phyloP scores from a whole-genome alignment of 169 alveolate genomes.

The Cryptosporidium bovis region DNA sequence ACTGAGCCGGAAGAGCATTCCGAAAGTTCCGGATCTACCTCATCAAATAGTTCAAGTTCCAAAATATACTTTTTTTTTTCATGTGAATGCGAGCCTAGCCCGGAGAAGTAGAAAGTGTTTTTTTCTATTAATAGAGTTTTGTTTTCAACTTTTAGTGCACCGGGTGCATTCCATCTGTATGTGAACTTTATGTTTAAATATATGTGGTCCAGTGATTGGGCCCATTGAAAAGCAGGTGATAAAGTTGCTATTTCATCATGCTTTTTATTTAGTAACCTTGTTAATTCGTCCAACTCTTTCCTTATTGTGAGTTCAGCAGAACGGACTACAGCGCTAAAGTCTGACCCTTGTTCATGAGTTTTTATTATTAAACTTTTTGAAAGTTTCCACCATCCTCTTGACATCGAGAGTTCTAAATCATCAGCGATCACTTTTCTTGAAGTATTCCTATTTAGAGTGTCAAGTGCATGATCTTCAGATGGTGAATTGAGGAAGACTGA shows the following conservation, averaged over 20 bases:
- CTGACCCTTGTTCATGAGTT: slow-evolving; percentile 66
- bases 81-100: slow-evolving; percentile 87
- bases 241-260: slow-evolving; percentile 75
- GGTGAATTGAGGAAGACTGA: slow-evolving; percentile 13
- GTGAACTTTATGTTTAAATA: slow-evolving; percentile 92
- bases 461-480: slow-evolving; percentile 41
- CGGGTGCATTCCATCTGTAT: slow-evolving; percentile 95
- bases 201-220: slow-evolving; percentile 90
- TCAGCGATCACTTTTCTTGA: slow-evolving; percentile 30
- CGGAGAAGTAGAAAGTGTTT: slow-evolving; percentile 82
- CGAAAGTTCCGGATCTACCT: slow-evolving; percentile 80
- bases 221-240: slow-evolving; percentile 97
- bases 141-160: slow-evolving; percentile 87
- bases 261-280: slow-evolving; percentile 65
- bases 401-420: slow-evolving; percentile 49
- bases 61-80: slow-evolving; percentile 84
- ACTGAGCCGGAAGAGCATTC: slow-evolving; percentile 88
- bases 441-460: neutral
- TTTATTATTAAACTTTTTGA: slow-evolving; percentile 30
- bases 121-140: slow-evolving; percentile 80
- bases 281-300: slow-evolving; percentile 73
- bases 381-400: slow-evolving; percentile 73
- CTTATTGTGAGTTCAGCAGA: slow-evolving; percentile 45
- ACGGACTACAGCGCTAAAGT: slow-evolving; percentile 64
- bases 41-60: slow-evolving; percentile 82